Evolutionary conservation across 257 asterid genomes (phyloP).

Genomic region (Gentiana dahurica): DNA sequence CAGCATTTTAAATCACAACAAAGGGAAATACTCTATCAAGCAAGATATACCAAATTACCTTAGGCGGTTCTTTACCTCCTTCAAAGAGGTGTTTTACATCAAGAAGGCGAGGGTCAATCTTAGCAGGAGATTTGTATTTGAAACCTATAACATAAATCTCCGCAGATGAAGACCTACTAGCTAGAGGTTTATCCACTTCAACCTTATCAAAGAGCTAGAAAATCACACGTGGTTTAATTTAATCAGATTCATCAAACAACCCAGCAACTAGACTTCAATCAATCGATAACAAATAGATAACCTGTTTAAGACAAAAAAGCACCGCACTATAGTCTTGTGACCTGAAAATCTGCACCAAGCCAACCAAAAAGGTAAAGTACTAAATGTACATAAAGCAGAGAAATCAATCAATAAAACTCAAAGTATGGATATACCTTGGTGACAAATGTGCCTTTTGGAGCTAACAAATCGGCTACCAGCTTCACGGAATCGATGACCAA

Average conservation of each 20-base stretch:
- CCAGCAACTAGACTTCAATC: no score
- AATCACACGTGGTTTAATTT: constrained; percentile 10
- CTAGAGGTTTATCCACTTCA: constrained; percentile 85
- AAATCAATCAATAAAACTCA: not conserved
- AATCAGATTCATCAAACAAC: not conserved
- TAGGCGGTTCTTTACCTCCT: constrained; percentile 68
- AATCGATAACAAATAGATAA: constrained; percentile 9
- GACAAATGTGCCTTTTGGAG: constrained; percentile 72
- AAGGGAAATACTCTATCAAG: not conserved
- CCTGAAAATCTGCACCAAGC: constrained; percentile 57
- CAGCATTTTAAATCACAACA: not conserved
- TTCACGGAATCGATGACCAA: constrained; percentile 79
- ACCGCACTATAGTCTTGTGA: constrained; percentile 87
- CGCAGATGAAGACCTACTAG: constrained; percentile 80
- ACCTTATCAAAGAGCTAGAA: constrained; percentile 82
- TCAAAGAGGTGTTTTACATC: constrained; percentile 78
- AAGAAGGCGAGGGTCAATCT: constrained; percentile 87
- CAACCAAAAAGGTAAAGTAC: not conserved
- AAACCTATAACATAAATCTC: constrained; percentile 67
- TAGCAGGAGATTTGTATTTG: constrained; percentile 79
- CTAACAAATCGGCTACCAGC: constrained; percentile 64
- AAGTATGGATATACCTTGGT: constrained; percentile 46
- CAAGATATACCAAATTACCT: constrained; percentile 31
- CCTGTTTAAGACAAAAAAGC: constrained; percentile 81
- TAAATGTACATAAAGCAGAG: not conserved